Evolutionary conservation across 495 filamentous ascomycete genomes (phyloP), one percentile per base, ranked within the genome.

Genomic region (Xylaria acuta): DNA sequence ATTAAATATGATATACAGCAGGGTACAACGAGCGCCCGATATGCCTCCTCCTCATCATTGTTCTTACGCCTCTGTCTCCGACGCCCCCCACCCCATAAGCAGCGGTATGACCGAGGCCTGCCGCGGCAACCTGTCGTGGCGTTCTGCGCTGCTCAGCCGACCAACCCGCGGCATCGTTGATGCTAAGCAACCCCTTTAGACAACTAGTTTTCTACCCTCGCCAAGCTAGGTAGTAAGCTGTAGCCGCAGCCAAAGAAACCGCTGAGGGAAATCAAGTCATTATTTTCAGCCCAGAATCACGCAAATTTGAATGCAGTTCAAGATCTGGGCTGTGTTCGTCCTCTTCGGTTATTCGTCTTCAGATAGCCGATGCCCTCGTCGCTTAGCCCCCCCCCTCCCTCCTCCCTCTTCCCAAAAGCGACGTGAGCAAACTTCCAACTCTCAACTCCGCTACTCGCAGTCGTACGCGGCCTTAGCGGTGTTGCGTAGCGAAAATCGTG

Each of bases 1-100:
- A 62, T 56, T 67, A 54, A 73, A 66, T 64, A 70, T 69, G 69
- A 54, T 70, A 69, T 74, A 65, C 36, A 73, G 36, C 38, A 66
- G 53, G n/a, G 47, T 36, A 25, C 45, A 47, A n/a, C 49, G 63
- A 54, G 40, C 53, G 38, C 51, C 49, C 30, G 30, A n/a, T 51
- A 45, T 22, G 18, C 41, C 16, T 38, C 32, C 43, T 65, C n/a
- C 41, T 72, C 34, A 11, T 45, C 40, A 54, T 25, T 49, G 18
- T 56, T 45, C 69, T 32, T 27, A 36, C 43, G 11, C 14, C 8
- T n/a, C 7, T 38, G n/a, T 25, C 64, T 22, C 32, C 49, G 65
- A 67, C 65, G 49, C 65, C 65, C 34, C 49, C 47, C 32, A 65
- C 38, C 38, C 64, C 45, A 11, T 49, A 20, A 34, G 43, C 32